Evolutionary conservation across 371 early-diverging fungal species (phyloP), one percentile per base, ranked within the genome.

Genomic region (Nematocida sp.): DNA sequence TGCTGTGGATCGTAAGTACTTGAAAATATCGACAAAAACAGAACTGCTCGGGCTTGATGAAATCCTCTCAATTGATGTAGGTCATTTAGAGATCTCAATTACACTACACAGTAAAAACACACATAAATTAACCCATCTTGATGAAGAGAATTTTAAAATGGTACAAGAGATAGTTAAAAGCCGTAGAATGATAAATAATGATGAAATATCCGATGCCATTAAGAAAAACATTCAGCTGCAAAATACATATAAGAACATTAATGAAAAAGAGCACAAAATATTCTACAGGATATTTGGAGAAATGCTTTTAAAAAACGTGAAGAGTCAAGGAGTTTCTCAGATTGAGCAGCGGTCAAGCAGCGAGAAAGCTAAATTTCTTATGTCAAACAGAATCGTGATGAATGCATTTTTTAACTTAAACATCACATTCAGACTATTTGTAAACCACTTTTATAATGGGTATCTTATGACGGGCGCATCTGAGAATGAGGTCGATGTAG

Each of bases 201-300:
- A 69, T 20, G 80, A 78, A 42, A 56, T 78, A 50, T 15, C 82
- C 3, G 52, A 56, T 6, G 27, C 44, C 3, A 56, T 70, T 11
- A 78, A 78, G 57, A 69, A 50, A 58, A 66, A 78, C 52, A 60
- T 57, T 9, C 70, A 78, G 42, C 57, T 78, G 62, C 46, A 66
- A 39, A 44, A 70, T 7, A n/a, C 46, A 3, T 78, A 78, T 45
- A 54, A 60, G 45, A 66, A 71, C 45, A 70, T 78, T 20, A 60
- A 25, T 9, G 52, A 57, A 23, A 33, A 18, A 67, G 80, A 78
- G 42, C 42, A 56, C 55, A 40, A n/a, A 52, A 25, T 78, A 13
- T 78, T 78, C 71, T 78, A 78, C 71, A 67, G 40, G 56, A 70
- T 62, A 40, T 78, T 78, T 67, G 80, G 70, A 58, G 80, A 67